These are phyloP conservation scores for Gossypium lobatum DNA, from an alignment of 441 rosid species.

Conservation along the genomic window DNA sequence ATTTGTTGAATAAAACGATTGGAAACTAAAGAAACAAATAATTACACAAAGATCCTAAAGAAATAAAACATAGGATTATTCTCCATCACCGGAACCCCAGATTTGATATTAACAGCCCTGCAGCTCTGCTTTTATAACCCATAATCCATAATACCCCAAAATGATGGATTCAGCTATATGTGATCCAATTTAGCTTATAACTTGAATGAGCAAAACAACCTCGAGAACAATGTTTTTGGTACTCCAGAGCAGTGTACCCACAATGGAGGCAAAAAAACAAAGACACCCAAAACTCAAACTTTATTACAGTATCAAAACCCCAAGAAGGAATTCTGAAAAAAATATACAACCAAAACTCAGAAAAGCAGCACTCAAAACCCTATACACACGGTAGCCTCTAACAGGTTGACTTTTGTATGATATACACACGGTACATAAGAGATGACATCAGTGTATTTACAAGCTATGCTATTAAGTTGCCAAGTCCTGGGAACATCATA, in stretches of 20 bases:
- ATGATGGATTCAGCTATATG: too few species aligned
- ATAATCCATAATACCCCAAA: too few species aligned
- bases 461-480: background rate
- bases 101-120: too few species aligned
- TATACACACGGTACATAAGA: conserved; percentile 3
- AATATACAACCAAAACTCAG: background rate
- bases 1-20: too few species aligned
- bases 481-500: background rate
- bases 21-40: too few species aligned
- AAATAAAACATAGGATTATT: too few species aligned
- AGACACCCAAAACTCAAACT: background rate
- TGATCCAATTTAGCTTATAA: too few species aligned
- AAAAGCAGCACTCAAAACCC: conserved; percentile 17
- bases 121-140: too few species aligned
- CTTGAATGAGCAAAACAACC: too few species aligned
- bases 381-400: conserved; percentile 28
- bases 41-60: too few species aligned
- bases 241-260: background rate
- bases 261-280: background rate
- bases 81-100: too few species aligned
- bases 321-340: background rate
- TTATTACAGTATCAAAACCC: conserved; percentile 4
- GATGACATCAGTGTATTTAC: background rate
- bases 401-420: conserved; percentile 2
- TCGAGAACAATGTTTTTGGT: background rate